A percentile compares a stretch with the other conserved stretches of the same genome.
Conservation (phyloP, 108 stramenopile genomes). For the Cyclotella atomus region DNA sequence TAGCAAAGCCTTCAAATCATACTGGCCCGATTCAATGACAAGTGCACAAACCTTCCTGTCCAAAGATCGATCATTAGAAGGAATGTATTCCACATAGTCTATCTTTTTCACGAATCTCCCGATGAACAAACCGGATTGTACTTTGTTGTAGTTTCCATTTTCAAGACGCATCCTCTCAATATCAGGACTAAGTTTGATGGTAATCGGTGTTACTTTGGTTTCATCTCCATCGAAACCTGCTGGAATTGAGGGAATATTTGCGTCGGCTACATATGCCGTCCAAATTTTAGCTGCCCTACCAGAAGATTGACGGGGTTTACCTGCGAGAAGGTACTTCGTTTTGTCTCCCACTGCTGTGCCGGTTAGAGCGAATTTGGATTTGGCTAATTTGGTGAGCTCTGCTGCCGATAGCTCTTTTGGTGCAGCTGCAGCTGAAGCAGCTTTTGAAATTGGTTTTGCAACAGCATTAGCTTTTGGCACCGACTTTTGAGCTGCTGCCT, state of each 20-base stretch:
- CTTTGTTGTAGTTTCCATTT: conserved; percentile 54
- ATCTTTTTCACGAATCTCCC: conserved; percentile 55
- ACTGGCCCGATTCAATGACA: conserved; percentile 60
- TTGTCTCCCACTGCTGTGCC: conserved; percentile 37
- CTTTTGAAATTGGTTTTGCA: background rate
- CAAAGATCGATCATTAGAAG: conserved; percentile 35
- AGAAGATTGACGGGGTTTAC: conserved; percentile 49
- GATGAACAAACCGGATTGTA: conserved; percentile 42
- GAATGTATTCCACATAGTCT: conserved; percentile 35
- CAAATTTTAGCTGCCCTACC: conserved; percentile 49
- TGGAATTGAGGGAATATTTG: conserved; percentile 35
- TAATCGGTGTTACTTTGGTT: conserved; percentile 33
- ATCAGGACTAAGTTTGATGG: conserved; percentile 49
- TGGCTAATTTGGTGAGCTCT: conserved; percentile 33
- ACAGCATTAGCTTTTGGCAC: too few relatives aligned
- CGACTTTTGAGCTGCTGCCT: conserved; percentile 13
- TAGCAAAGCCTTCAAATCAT: conserved; percentile 61
- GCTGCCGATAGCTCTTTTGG: conserved; percentile 21
- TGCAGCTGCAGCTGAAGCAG: background rate
- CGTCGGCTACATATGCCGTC: conserved; percentile 38
- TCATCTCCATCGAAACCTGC: conserved; percentile 38
- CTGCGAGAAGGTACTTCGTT: conserved; percentile 48
- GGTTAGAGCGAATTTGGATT: conserved; percentile 40
- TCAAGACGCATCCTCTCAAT: conserved; percentile 44
- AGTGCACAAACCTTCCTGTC: conserved; percentile 45